These are phyloP conservation scores for Candida coquimbonensis DNA, from an alignment of 805 yeast species.

Conservation along the genomic window DNA sequence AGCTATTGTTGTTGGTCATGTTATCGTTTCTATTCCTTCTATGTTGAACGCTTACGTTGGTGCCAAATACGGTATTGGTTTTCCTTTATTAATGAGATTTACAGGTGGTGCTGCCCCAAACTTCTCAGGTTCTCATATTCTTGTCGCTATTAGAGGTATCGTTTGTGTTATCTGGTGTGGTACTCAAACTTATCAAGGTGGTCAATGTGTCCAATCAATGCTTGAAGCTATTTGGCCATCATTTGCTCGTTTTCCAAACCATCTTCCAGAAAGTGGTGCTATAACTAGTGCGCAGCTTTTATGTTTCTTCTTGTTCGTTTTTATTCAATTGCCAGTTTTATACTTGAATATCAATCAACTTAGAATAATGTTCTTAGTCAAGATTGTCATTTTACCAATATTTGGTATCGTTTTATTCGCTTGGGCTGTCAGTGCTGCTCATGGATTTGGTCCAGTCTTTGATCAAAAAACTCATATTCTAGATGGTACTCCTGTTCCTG, in stretches of 20 bases:
- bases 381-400: conserved; percentile 25
- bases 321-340: conserved; percentile 28
- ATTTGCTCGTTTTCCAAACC: conserved; percentile 32
- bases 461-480: conserved; percentile 16
- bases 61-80: conserved; percentile 29
- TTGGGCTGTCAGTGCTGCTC: conserved; percentile 25
- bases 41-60: conserved; percentile 22
- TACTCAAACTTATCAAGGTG: conserved; percentile 68
- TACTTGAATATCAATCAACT: conserved; percentile 28
- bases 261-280: conserved; percentile 14
- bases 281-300: conserved; percentile 26
- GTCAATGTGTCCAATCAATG: conserved; percentile 66
- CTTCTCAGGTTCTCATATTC: conserved; percentile 26
- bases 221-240: conserved; percentile 52
- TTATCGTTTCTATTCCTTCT: conserved; percentile 21
- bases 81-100: conserved; percentile 27
- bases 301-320: conserved; percentile 28
- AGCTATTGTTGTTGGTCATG: conserved; percentile 22
- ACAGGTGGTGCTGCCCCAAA: conserved; percentile 31
- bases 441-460: conserved; percentile 23
- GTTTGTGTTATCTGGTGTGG: conserved; percentile 54
- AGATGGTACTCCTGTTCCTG: conserved; percentile 18
- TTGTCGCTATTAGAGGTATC: conserved; percentile 26
- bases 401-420: conserved; percentile 28
- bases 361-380: conserved; percentile 29